A percentile compares a stretch with the other conserved stretches of the same genome.
phyloP scores from a whole-genome alignment of 2,329 filamentous ascomycete species.

The Pseudopyrenochaeta lycopersici region DNA sequence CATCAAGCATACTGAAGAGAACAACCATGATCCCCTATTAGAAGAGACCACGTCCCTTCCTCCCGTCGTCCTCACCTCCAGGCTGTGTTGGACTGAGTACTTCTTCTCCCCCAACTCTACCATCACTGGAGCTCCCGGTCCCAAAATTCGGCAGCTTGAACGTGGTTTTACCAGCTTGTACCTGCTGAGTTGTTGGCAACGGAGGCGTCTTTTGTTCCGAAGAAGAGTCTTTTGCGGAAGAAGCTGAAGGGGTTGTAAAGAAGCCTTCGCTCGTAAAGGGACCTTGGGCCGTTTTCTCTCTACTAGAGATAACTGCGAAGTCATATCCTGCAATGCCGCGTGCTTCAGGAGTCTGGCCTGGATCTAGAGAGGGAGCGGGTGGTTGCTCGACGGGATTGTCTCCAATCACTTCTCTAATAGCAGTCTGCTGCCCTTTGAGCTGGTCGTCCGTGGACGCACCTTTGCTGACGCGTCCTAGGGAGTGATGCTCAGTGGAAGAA shows the following conservation, averaged over 20 bases:
- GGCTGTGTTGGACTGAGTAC: constrained; percentile 20
- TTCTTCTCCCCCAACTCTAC: constrained; percentile 4
- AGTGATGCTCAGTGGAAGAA: not conserved
- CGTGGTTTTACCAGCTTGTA: constrained; percentile 22
- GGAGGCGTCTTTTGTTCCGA: not conserved
- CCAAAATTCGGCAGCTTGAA: constrained; percentile 31
- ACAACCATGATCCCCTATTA: not conserved
- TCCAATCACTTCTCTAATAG: not conserved
- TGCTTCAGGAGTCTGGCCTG: not conserved
- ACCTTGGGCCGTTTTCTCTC: not conserved
- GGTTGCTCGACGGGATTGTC: not conserved
- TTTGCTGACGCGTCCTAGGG: not conserved
- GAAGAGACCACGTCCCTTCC: constrained; percentile 1
- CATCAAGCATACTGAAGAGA: not conserved
- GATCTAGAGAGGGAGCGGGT: not conserved
- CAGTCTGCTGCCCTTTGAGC: not conserved
- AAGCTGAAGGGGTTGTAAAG: no score
- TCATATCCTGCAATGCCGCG: constrained; percentile 6
- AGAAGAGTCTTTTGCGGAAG: not conserved
- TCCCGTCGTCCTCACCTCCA: constrained; percentile 2
- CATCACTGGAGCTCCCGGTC: constrained; percentile 2
- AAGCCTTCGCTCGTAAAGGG: no score
- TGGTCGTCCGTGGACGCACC: not conserved
- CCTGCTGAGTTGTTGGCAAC: constrained; percentile 7
- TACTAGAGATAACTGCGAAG: not conserved